A percentile compares a stretch with the other conserved stretches of the same genome.
phyloP scores from a whole-genome alignment of 768 basidiomycete genomes.

The Trametes punicea region DNA sequence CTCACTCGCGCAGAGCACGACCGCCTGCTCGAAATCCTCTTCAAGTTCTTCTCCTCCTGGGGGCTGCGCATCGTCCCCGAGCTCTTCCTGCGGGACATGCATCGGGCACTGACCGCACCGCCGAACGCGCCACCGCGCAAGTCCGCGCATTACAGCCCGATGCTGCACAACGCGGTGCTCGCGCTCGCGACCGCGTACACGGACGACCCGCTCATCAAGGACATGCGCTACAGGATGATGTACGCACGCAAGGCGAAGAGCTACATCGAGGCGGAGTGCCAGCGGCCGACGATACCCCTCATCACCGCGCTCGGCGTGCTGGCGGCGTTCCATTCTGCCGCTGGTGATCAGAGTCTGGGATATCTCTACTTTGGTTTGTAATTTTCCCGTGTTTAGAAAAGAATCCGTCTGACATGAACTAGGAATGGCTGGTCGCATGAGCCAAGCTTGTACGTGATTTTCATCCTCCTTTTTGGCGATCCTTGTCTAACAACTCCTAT shows the following conservation, averaged over 20 bases:
- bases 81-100: conserved; percentile 43
- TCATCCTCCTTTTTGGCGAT: not conserved
- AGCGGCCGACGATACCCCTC: conserved; percentile 39
- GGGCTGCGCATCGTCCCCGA: conserved; percentile 38
- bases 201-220: conserved; percentile 35
- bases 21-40: conserved; percentile 35
- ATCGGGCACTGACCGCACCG: conserved; percentile 33
- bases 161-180: conserved; percentile 68
- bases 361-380: conserved; percentile 41
- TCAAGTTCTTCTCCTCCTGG: conserved; percentile 41
- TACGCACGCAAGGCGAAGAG: conserved; percentile 39
- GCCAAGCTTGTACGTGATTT: conserved; percentile 53
- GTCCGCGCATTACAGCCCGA: conserved; percentile 63
- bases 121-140: conserved; percentile 32
- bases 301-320: conserved; percentile 40
- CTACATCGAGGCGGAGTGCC: conserved; percentile 38
- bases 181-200: conserved; percentile 39
- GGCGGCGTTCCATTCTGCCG: conserved; percentile 37
- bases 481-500: not conserved
- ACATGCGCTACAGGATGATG: conserved; percentile 26
- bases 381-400: not conserved
- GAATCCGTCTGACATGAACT: not conserved
- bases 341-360: conserved; percentile 41
- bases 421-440: conserved; percentile 59
- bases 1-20: conserved; percentile 31